Conservation (phyloP, 768 basidiomycete genomes). For the Xerocomus potaroensis region DNA sequence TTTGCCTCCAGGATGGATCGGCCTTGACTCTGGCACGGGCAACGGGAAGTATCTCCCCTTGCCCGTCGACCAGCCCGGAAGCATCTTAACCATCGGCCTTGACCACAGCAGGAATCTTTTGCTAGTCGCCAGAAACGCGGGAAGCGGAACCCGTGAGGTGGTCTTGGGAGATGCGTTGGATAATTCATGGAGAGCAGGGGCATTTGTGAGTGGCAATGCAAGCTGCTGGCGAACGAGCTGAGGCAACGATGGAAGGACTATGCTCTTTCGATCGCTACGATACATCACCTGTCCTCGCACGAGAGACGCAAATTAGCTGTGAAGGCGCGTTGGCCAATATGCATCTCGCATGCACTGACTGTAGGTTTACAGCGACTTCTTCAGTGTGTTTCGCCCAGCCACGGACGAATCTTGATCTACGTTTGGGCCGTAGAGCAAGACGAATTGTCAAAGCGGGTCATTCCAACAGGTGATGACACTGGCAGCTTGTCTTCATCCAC, state of each 20-base stretch:
- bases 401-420: conserved; percentile 84
- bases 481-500: conserved; percentile 9
- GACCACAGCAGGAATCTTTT: conserved; percentile 81
- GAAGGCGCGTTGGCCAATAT: conserved; percentile 44
- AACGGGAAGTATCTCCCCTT: conserved; percentile 96
- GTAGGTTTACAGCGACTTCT: conserved; percentile 49
- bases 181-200: conserved; percentile 66
- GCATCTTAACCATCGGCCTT: conserved; percentile 73
- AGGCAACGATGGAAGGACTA: conserved; percentile 64
- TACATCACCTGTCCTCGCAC: conserved; percentile 88
- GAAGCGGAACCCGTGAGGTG: conserved; percentile 60
- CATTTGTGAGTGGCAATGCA: conserved; percentile 58
- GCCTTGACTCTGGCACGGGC: conserved; percentile 92
- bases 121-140: conserved; percentile 66
- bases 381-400: conserved; percentile 55
- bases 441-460: conserved; percentile 68
- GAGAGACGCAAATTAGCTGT: conserved; percentile 69
- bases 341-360: neutral
- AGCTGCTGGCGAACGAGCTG: neutral
- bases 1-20: conserved; percentile 74
- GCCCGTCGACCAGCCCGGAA: conserved; percentile 55
- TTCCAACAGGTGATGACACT: conserved; percentile 33
- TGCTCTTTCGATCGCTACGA: conserved; percentile 94
- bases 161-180: conserved; percentile 77
- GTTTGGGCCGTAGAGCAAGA: conserved; percentile 99